Conservation (phyloP, 1,139 yeast genomes). For the Taiozyma sp. region DNA sequence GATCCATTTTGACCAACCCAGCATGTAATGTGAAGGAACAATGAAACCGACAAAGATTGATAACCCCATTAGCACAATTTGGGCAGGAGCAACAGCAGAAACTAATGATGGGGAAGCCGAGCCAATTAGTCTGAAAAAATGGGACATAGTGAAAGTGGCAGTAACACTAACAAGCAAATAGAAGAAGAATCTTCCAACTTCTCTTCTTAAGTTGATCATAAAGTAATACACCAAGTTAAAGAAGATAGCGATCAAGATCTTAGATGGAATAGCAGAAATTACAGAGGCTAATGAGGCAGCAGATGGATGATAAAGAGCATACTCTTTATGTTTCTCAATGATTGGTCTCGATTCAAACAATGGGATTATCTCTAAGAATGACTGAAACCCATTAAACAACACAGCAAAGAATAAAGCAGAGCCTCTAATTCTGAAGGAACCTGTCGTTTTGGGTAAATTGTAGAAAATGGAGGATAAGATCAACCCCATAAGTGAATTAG, state of each 20-base stretch:
- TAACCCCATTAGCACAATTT: background rate
- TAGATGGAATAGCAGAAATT: constrained; percentile 63
- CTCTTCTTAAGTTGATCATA: constrained; percentile 60
- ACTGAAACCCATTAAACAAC: constrained; percentile 71
- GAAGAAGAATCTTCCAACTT: constrained; percentile 67
- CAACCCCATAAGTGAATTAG: constrained; percentile 25
- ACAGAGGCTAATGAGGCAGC: constrained; percentile 74
- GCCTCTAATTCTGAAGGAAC: constrained; percentile 62
- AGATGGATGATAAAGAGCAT: constrained; percentile 72
- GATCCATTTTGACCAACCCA: background rate
- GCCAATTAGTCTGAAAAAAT: constrained; percentile 69
- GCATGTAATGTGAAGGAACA: background rate
- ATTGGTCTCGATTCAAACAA: constrained; percentile 69
- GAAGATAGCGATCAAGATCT: constrained; percentile 47
- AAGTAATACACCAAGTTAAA: constrained; percentile 66
- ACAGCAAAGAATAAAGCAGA: constrained; percentile 76
- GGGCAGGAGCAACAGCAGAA: background rate
- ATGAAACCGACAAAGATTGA: background rate
- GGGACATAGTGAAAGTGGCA: constrained; percentile 64
- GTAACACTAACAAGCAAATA: constrained; percentile 50
- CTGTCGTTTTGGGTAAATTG: constrained; percentile 44
- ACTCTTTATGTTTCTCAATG: constrained; percentile 74
- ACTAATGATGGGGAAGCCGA: constrained; percentile 54
- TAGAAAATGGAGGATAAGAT: constrained; percentile 72
- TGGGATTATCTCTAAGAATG: constrained; percentile 68